phyloP scores from a whole-genome alignment of 192 early-diverging fungal genomes.

The Haplosporangium gracile region DNA sequence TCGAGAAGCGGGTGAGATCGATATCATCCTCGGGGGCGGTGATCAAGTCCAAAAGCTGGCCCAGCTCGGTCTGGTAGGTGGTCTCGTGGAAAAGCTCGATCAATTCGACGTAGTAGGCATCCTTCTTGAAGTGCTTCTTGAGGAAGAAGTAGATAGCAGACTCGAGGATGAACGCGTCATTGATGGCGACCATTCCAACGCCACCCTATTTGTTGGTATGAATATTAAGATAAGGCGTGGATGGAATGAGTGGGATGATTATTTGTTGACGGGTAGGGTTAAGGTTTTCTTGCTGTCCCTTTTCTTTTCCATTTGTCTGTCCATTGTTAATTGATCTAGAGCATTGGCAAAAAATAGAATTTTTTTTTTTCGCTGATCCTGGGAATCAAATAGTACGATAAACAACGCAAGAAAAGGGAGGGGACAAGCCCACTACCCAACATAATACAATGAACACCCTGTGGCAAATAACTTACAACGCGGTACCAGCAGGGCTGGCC shows the following conservation, averaged over 20 bases:
- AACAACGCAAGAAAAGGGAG: not conserved
- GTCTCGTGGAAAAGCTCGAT: conserved; percentile 97
- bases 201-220: conserved; percentile 60
- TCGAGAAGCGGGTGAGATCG: conserved; percentile 92
- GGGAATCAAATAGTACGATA: not conserved
- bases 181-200: conserved; percentile 94
- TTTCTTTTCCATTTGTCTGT: not conserved
- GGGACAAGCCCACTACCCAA: not conserved
- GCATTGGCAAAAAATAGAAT: not conserved
- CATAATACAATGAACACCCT: not conserved
- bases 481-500: conserved; percentile 99
- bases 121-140: conserved; percentile 92
- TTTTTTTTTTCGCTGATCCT: not conserved
- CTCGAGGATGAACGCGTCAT: conserved; percentile 96
- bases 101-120: conserved; percentile 91
- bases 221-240: not conserved
- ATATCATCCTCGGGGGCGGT: conserved; percentile 98
- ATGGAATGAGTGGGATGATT: not conserved
- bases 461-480: conserved; percentile 44
- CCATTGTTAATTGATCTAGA: not conserved
- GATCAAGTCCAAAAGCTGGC: conserved; percentile 96
- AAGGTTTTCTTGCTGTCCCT: not conserved
- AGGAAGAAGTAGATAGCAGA: conserved; percentile 92
- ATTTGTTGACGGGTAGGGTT: not conserved
- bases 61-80: conserved; percentile 97